A percentile compares a stretch with the other conserved stretches of the same genome.
Evolutionary conservation across 495 filamentous ascomycete genomes (phyloP).

Genomic region (Penicillium subrubescens): DNA sequence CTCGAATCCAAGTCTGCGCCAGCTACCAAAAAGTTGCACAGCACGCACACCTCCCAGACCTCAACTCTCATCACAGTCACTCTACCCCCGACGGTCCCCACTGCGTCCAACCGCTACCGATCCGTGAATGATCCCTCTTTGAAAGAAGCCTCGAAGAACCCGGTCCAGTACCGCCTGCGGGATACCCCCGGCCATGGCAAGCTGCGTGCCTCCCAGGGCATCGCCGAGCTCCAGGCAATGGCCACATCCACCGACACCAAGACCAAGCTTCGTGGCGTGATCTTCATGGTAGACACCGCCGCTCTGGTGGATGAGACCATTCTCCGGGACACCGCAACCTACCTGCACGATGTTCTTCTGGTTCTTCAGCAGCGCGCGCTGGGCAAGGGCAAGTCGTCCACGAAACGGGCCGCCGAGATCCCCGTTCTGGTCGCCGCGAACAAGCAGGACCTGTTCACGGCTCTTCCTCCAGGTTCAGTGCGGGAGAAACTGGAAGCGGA

Average conservation of each 20-base stretch:
- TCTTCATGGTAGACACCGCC: slow-evolving; percentile 88
- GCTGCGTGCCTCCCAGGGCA: slow-evolving; percentile 62
- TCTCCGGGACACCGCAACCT: slow-evolving; percentile 67
- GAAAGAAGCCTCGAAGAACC: slow-evolving; percentile 67
- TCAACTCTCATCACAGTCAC: slow-evolving; percentile 71
- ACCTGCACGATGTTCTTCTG: slow-evolving; percentile 84
- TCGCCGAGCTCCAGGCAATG: slow-evolving; percentile 45
- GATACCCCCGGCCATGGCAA: slow-evolving; percentile 98
- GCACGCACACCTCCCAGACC: slow-evolving; percentile 81
- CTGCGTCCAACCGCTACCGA: slow-evolving; percentile 69
- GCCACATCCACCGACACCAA: slow-evolving; percentile 48
- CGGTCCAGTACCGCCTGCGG: slow-evolving; percentile 72
- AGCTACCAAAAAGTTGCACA: slow-evolving; percentile 32
- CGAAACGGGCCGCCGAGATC: slow-evolving; percentile 62
- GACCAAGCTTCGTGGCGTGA: slow-evolving; percentile 67
- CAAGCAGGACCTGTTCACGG: slow-evolving; percentile 94
- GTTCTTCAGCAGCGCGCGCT: slow-evolving; percentile 75
- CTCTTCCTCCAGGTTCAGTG: slow-evolving; percentile 78
- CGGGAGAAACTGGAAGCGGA: slow-evolving; percentile 76
- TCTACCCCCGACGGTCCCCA: slow-evolving; percentile 63
- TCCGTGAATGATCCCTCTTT: slow-evolving; percentile 69
- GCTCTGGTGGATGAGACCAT: slow-evolving; percentile 60
- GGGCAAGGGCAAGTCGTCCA: slow-evolving; percentile 48
- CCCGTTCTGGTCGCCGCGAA: slow-evolving; percentile 86
- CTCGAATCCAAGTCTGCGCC: slow-evolving; percentile 46